Evolutionary conservation across 306 rosid genomes (phyloP).

Genomic region (Cajanus cajan): DNA sequence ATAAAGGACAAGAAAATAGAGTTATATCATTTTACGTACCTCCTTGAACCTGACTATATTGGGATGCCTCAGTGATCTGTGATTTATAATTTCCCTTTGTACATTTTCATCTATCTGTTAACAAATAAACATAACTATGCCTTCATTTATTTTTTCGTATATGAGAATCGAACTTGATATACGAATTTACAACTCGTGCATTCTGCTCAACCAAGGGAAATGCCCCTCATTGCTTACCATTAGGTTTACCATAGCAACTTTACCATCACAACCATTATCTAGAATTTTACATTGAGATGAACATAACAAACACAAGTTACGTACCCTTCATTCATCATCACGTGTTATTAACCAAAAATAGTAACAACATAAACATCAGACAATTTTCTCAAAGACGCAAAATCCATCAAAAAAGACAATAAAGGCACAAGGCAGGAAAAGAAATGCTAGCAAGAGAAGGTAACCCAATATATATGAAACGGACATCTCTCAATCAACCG

Average conservation of each 20-base stretch:
- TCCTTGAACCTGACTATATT: constrained; percentile 95
- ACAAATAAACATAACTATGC: constrained; percentile 14
- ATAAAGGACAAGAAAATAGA: not conserved
- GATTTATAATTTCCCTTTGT: constrained; percentile 91
- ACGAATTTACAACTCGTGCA: too few relatives aligned
- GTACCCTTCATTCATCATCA: not conserved
- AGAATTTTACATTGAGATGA: not conserved
- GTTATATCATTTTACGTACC: constrained; percentile 48
- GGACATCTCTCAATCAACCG: too few relatives aligned
- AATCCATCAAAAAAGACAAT: not conserved
- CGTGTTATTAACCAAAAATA: not conserved
- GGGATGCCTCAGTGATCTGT: constrained; percentile 92
- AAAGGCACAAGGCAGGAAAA: not conserved
- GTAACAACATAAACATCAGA: not conserved
- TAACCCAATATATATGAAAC: not conserved
- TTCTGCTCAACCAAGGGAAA: too few relatives aligned
- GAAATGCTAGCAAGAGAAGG: not conserved
- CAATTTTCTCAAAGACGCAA: not conserved
- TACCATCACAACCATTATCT: not conserved
- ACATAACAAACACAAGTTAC: not conserved
- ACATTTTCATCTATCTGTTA: constrained; percentile 97
- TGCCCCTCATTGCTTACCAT: too few relatives aligned
- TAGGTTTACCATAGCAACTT: not conserved
- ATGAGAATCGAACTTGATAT: too few relatives aligned
- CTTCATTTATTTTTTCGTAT: too few relatives aligned